Evolutionary conservation across 192 early-diverging fungal species (phyloP).

Genomic region (Mortierella hygrophila): DNA sequence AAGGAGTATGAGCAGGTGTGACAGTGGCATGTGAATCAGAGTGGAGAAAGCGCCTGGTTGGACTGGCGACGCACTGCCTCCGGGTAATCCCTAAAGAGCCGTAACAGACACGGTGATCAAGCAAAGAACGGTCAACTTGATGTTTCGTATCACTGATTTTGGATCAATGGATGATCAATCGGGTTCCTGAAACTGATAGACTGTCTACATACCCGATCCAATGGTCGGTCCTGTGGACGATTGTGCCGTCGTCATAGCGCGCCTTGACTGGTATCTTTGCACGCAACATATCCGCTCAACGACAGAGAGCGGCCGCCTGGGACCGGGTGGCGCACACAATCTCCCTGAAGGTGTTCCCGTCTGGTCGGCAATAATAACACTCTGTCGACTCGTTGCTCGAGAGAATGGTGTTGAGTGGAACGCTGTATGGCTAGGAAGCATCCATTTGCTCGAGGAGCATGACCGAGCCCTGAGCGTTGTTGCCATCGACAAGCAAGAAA

Average conservation of each 20-base stretch:
- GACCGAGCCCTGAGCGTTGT: conserved; percentile 26
- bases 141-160: background rate
- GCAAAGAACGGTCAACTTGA: background rate
- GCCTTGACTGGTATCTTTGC: background rate
- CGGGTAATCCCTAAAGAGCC: background rate
- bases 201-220: conserved; percentile 7
- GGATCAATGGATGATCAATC: background rate
- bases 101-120: background rate
- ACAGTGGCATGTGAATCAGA: background rate
- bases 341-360: background rate
- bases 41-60: background rate
- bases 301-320: background rate
- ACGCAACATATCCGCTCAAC: background rate
- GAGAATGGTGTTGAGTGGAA: background rate
- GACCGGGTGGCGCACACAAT: background rate
- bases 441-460: conserved; percentile 17
- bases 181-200: background rate
- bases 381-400: background rate
- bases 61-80: background rate
- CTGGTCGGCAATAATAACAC: background rate
- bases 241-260: background rate
- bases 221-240: background rate
- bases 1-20: background rate
- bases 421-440: background rate
- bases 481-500: conserved; percentile 14